phyloP scores from a whole-genome alignment of 176 grass and related monocot species.

The Areca catechu region DNA sequence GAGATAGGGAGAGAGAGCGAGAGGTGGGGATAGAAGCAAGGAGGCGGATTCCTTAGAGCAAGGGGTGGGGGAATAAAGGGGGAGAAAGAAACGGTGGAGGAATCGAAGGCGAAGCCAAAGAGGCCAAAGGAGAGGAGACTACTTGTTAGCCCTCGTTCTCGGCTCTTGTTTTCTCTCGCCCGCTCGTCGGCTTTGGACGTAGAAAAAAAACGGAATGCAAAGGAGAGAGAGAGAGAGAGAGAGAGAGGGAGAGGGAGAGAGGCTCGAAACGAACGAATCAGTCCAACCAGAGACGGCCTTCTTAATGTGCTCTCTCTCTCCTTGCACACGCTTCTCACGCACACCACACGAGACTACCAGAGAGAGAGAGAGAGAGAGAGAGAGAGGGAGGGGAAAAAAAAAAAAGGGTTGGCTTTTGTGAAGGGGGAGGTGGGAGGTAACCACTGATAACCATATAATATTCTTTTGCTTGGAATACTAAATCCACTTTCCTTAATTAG shows the following conservation, averaged over 20 bases:
- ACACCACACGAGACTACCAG: neutral
- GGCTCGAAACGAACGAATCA: conserved; percentile 1
- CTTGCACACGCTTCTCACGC: neutral
- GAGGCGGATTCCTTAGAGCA: neutral
- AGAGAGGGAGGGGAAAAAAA: too few species aligned
- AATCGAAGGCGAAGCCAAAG: conserved; percentile 2
- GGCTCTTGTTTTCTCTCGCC: neutral
- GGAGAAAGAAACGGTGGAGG: neutral
- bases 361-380: too few species aligned
- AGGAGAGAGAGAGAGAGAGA: neutral
- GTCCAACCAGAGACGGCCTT: conserved; percentile 3
- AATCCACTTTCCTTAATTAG: neutral
- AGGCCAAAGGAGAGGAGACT: neutral
- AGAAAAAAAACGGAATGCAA: neutral
- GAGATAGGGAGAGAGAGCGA: neutral
- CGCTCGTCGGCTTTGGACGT: neutral
- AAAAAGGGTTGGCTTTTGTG: neutral
- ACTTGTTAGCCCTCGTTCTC: neutral
- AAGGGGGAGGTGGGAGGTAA: too few species aligned
- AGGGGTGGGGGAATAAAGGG: neutral
- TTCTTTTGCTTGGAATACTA: too few species aligned
- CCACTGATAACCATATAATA: too few species aligned
- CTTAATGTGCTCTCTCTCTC: conserved; percentile 1
- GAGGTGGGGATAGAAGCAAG: neutral
- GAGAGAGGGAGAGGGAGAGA: neutral